Evolutionary conservation across 441 rosid genomes (phyloP).

Genomic region (Pelargonium citronellum): DNA sequence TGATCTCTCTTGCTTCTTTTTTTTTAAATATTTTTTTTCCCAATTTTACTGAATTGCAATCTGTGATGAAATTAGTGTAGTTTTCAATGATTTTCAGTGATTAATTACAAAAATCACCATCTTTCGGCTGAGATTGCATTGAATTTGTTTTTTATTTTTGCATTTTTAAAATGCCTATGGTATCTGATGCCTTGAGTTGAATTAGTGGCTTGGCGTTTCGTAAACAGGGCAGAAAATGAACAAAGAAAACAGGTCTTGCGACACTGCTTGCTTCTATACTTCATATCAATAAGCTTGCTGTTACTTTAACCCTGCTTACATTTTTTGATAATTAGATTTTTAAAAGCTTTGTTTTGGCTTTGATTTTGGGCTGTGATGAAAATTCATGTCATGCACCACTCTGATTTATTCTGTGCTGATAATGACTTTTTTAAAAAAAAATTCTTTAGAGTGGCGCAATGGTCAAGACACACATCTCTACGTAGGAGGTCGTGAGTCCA

Average conservation of each 20-base stretch:
- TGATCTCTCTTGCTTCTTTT: conserved; percentile 21
- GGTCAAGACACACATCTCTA: too few species aligned
- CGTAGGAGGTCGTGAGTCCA: too few species aligned
- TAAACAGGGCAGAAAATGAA: conserved; percentile 14
- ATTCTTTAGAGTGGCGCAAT: too few species aligned
- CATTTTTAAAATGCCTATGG: conserved; percentile 17
- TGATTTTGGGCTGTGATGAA: not conserved
- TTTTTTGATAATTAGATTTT: not conserved
- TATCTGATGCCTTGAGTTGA: conserved; percentile 21
- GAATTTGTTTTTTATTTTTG: not conserved
- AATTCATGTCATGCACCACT: conserved; percentile 9
- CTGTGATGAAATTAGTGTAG: conserved; percentile 1
- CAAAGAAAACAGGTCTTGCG: conserved; percentile 18
- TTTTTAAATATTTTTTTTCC: not conserved
- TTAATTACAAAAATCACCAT: conserved; percentile 21
- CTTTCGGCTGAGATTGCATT: conserved; percentile 28
- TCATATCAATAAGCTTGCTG: not conserved
- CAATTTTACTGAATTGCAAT: not conserved
- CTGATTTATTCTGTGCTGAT: not conserved
- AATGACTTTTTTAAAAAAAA: too few species aligned
- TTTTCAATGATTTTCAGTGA: conserved; percentile 15
- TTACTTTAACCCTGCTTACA: conserved; percentile 4
- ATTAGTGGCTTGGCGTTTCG: conserved; percentile 20
- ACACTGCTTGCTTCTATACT: conserved; percentile 23
- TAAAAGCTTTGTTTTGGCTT: too few species aligned